Evolutionary conservation across 1,139 yeast species (phyloP).

Genomic region (Diutina mesorugosa): DNA sequence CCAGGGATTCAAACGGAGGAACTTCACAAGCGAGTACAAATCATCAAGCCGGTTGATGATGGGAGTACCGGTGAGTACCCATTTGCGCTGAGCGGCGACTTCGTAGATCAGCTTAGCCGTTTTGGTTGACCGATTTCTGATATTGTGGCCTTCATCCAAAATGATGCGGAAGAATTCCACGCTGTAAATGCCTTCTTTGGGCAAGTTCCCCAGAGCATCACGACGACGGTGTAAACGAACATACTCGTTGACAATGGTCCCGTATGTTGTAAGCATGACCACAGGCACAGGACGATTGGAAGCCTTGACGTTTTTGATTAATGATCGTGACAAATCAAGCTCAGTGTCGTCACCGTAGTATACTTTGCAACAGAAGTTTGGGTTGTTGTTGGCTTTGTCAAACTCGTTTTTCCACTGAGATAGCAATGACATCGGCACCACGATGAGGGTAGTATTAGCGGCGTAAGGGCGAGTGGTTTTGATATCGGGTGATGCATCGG

Average conservation of each 20-base stretch:
- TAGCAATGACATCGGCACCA: conserved; percentile 84
- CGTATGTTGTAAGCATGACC: conserved; percentile 79
- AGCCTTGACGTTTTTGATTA: not conserved
- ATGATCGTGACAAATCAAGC: conserved; percentile 24
- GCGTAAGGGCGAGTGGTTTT: conserved; percentile 32
- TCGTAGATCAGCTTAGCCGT: conserved; percentile 73
- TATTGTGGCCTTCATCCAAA: conserved; percentile 87
- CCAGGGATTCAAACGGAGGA: conserved; percentile 81
- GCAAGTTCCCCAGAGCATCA: conserved; percentile 17
- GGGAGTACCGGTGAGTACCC: conserved; percentile 94
- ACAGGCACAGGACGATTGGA: conserved; percentile 37
- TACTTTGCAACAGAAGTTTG: conserved; percentile 33
- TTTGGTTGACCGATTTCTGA: conserved; percentile 68
- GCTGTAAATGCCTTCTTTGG: conserved; percentile 47
- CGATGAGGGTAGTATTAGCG: conserved; percentile 56
- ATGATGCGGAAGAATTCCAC: conserved; percentile 70
- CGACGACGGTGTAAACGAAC: conserved; percentile 22
- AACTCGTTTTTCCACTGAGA: conserved; percentile 89
- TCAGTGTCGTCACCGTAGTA: conserved; percentile 63
- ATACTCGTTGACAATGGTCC: conserved; percentile 73
- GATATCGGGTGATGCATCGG: conserved; percentile 4
- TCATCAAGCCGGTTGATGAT: conserved; percentile 85
- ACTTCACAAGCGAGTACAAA: conserved; percentile 64
- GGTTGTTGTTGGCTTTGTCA: conserved; percentile 39
- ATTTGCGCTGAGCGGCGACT: conserved; percentile 49